Percentiles rank a stretch among this genome's conserved stretches.
phyloP scores from a whole-genome alignment of 139 green algal species.

The Pycnococcus provasolii region DNA sequence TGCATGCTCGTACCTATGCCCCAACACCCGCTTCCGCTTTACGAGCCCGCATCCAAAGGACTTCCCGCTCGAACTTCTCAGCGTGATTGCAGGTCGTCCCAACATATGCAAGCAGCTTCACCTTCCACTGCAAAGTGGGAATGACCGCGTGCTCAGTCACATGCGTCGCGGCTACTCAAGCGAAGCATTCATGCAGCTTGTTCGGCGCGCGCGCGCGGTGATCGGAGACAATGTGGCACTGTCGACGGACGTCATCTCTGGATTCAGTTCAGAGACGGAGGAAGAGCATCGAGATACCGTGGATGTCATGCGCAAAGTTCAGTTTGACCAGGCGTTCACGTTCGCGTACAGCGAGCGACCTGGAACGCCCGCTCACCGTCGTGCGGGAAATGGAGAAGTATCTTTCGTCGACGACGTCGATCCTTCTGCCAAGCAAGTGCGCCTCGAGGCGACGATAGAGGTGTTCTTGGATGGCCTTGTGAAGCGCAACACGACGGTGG shows the following conservation, averaged over 20 bases:
- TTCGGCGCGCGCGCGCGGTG: conserved; percentile 38
- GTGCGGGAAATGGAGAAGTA: conserved; percentile 6
- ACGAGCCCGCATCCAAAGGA: conserved; percentile 77
- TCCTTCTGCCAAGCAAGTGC: conserved; percentile 44
- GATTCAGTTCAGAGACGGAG: conserved; percentile 82
- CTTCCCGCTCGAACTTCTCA: conserved; percentile 42
- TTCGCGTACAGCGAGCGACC: conserved; percentile 73
- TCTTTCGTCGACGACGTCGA: conserved; percentile 51
- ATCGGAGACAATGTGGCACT: conserved; percentile 55
- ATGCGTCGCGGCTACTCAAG: conserved; percentile 72
- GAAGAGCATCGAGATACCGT: conserved; percentile 67
- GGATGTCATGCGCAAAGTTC: conserved; percentile 47
- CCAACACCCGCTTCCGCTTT: conserved; percentile 80
- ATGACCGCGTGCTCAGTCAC: conserved; percentile 44
- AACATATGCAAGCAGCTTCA: conserved; percentile 83
- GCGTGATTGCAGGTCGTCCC: conserved; percentile 42
- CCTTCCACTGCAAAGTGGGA: conserved; percentile 81
- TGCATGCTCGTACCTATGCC: conserved; percentile 47
- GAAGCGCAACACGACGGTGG: conserved; percentile 13
- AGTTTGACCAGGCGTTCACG: conserved; percentile 73
- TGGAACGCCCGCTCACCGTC: conserved; percentile 62
- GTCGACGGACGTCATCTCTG: conserved; percentile 73
- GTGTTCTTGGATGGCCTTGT: conserved; percentile 39
- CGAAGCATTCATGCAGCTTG: conserved; percentile 64
- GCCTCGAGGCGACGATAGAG: conserved; percentile 53